Percentiles rank a stretch among this genome's conserved stretches.
phyloP scores from a whole-genome alignment of 2,329 filamentous ascomycete species.

The Fusarium fracticaudum region DNA sequence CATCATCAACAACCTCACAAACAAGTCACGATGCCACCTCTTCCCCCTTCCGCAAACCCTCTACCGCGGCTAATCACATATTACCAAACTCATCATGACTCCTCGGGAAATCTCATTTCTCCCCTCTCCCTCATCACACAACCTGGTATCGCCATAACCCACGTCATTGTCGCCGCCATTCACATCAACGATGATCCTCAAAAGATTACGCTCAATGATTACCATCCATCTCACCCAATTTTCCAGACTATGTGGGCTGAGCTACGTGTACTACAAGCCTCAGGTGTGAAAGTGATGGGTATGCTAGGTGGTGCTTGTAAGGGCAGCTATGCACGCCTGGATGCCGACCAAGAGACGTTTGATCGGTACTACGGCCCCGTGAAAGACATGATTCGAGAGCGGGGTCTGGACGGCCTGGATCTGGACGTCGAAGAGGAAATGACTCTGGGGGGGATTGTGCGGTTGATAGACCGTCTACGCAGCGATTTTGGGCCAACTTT shows the following conservation, averaged over 20 bases:
- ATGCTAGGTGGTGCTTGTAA: slow-evolving; percentile 89
- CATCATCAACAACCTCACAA: background rate
- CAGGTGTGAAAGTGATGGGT: slow-evolving; percentile 81
- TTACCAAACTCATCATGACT: slow-evolving; percentile 65
- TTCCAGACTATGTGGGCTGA: slow-evolving; percentile 84
- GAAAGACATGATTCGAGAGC: slow-evolving; percentile 68
- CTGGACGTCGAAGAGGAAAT: slow-evolving; percentile 84
- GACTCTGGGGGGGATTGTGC: slow-evolving; percentile 71
- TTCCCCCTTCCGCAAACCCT: slow-evolving; percentile 41
- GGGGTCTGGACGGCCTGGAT: slow-evolving; percentile 75
- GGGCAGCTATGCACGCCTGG: slow-evolving; percentile 72
- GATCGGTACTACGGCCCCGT: slow-evolving; percentile 79
- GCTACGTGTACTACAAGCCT: slow-evolving; percentile 73
- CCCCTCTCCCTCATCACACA: slow-evolving; percentile 62
- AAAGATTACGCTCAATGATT: slow-evolving; percentile 82
- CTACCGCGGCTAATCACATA: slow-evolving; percentile 62
- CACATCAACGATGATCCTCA: slow-evolving; percentile 78
- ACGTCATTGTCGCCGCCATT: slow-evolving; percentile 87
- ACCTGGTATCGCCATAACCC: slow-evolving; percentile 67
- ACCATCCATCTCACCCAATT: slow-evolving; percentile 71
- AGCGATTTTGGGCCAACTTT: slow-evolving; percentile 75
- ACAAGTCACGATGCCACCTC: slow-evolving; percentile 44
- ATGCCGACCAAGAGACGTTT: slow-evolving; percentile 68
- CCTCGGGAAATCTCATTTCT: slow-evolving; percentile 57
- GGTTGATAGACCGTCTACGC: slow-evolving; percentile 73